Percentiles rank a stretch among this genome's conserved stretches.
Evolutionary conservation across 257 asterid genomes (phyloP).

Genomic region (Eustoma russellianum): DNA sequence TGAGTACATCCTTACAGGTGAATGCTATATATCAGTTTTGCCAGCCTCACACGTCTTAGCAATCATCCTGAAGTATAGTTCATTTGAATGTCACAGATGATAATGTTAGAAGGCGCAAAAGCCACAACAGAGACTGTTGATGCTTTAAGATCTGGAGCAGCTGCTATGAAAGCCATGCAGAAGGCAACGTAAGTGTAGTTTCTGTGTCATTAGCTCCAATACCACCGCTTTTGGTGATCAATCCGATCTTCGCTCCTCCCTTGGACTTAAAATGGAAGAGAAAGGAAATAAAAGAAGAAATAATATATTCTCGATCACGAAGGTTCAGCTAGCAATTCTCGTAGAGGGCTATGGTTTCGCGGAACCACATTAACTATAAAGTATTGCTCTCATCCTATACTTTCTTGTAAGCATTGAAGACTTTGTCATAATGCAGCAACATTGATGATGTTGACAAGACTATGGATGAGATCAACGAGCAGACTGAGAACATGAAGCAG

Average conservation of each 20-base stretch:
- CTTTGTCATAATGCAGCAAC: conserved; percentile 16
- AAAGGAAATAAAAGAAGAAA: background rate
- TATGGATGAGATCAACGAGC: conserved; percentile 30
- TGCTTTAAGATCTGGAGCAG: conserved; percentile 62
- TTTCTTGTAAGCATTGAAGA: background rate
- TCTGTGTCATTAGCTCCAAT: no score
- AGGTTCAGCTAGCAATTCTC: no score
- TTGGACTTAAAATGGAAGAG: background rate
- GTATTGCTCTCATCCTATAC: background rate
- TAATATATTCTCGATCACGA: no score
- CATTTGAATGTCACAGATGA: conserved; percentile 33
- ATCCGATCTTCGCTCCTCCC: no score
- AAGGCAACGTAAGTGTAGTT: conserved; percentile 52
- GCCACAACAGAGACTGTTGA: conserved; percentile 70
- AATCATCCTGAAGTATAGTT: background rate
- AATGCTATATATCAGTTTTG: background rate
- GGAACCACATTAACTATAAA: no score
- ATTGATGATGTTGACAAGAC: conserved; percentile 36
- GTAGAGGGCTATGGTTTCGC: no score
- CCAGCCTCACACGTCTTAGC: no score
- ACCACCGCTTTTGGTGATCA: no score
- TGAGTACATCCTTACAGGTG: background rate
- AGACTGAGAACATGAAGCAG: conserved; percentile 27
- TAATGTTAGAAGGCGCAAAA: conserved; percentile 63
- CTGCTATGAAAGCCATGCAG: conserved; percentile 68